Percentiles rank a stretch among this genome's conserved stretches.
These are phyloP conservation scores for Pseudocercospora musae DNA, from an alignment of 2,329 filamentous ascomycete genomes.

Conservation along the genomic window DNA sequence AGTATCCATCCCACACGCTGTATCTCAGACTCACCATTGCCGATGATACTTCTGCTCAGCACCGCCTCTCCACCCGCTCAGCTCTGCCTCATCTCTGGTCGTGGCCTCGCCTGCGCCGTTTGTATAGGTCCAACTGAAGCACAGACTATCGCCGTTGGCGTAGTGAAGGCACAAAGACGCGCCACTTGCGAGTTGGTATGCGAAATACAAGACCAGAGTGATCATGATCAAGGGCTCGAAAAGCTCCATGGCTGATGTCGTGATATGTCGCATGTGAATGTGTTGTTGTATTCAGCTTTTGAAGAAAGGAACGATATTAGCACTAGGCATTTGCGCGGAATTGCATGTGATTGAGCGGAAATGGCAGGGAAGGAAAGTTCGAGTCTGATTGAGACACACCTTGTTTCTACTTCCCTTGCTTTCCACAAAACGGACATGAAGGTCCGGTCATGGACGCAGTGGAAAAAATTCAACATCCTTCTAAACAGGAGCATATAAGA, in stretches of 20 bases:
- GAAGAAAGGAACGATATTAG: neutral
- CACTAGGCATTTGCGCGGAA: too few relatives aligned
- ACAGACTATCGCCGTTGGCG: neutral
- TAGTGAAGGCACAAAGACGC: constrained; percentile 3
- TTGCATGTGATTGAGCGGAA: too few relatives aligned
- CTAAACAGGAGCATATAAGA: too few relatives aligned
- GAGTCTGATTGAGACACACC: too few relatives aligned
- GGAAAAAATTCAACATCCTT: too few relatives aligned
- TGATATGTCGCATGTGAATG: neutral
- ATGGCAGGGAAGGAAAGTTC: too few relatives aligned
- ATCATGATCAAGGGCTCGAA: neutral
- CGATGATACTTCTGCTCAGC: too few relatives aligned
- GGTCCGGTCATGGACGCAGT: too few relatives aligned
- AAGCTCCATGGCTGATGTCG: neutral
- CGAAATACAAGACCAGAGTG: neutral
- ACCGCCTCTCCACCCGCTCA: neutral
- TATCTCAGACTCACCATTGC: neutral
- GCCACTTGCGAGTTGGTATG: neutral
- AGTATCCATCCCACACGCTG: neutral
- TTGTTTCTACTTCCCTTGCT: too few relatives aligned
- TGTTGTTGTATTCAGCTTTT: neutral
- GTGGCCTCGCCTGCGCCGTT: neutral
- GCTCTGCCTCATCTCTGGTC: neutral
- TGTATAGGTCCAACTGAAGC: neutral
- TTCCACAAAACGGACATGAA: too few relatives aligned